Conservation (phyloP, 1,284 basidiomycete genomes). For the Ustilago vetiveriae region DNA sequence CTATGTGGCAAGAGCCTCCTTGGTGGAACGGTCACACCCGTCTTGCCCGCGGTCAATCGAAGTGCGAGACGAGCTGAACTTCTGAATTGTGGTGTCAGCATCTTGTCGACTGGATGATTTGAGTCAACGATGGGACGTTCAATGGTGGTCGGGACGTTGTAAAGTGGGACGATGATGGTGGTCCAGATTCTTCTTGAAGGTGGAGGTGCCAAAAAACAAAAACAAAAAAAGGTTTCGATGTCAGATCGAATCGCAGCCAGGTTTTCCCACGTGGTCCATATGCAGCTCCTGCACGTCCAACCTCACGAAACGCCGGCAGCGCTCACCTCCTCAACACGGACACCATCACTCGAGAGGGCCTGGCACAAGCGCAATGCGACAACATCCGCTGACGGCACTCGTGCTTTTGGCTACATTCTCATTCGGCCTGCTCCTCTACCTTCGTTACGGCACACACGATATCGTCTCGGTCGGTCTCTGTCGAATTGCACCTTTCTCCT, state of each 20-base stretch:
- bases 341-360: background rate
- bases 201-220: no score
- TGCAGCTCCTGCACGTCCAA: background rate
- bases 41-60: background rate
- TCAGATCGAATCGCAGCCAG: background rate
- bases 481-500: conserved; percentile 16
- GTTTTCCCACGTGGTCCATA: conserved; percentile 1
- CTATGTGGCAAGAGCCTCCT: background rate
- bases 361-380: conserved; percentile 9
- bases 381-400: conserved; percentile 8
- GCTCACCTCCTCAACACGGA: background rate
- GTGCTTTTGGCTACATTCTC: conserved; percentile 14
- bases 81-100: background rate
- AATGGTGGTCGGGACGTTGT: no score
- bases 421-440: conserved; percentile 20
- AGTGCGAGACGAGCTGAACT: background rate
- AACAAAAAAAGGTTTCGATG: background rate
- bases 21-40: background rate
- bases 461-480: conserved; percentile 31
- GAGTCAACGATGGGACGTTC: no score
- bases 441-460: conserved; percentile 31
- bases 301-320: background rate
- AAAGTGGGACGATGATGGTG: no score
- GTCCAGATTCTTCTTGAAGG: no score
- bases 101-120: background rate